Percentiles rank a stretch among this genome's conserved stretches.
Evolutionary conservation across 495 filamentous ascomycete species (phyloP).

Genomic region (Neurospora discreta): DNA sequence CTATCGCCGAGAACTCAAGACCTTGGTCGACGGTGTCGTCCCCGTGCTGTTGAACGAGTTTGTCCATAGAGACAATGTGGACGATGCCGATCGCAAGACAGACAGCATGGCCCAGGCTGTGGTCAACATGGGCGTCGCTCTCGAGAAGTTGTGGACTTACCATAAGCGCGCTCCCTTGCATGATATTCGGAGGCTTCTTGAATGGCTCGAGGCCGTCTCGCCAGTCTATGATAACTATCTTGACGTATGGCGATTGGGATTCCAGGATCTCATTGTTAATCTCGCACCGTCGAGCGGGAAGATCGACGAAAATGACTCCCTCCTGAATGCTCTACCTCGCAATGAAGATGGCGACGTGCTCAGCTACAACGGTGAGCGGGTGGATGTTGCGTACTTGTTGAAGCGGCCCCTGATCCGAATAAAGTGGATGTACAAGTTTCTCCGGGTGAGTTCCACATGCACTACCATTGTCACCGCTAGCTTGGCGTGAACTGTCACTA

Average conservation of each 20-base stretch:
- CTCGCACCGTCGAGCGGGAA: constrained; percentile 56
- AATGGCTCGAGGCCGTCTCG: constrained; percentile 69
- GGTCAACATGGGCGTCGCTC: constrained; percentile 82
- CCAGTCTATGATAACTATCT: constrained; percentile 82
- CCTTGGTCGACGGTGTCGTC: constrained; percentile 90
- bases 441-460: constrained; percentile 45
- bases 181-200: constrained; percentile 54
- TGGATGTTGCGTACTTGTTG: constrained; percentile 87
- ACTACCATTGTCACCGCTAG: not conserved
- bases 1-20: constrained; percentile 86
- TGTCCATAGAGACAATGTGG: constrained; percentile 55
- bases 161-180: constrained; percentile 71
- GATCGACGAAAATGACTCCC: constrained; percentile 40
- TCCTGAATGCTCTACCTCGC: constrained; percentile 59
- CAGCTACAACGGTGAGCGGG: constrained; percentile 69
- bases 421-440: constrained; percentile 76
- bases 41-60: constrained; percentile 85
- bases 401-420: constrained; percentile 81
- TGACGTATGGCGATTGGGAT: constrained; percentile 82
- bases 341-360: constrained; percentile 72
- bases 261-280: constrained; percentile 91
- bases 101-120: constrained; percentile 67
- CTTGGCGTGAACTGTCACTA: not conserved
- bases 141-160: constrained; percentile 70
- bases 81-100: constrained; percentile 43